A percentile compares a stretch with the other conserved stretches of the same genome.
phyloP scores from a whole-genome alignment of 208 protist species.

The Acanthamoeba sp. region DNA sequence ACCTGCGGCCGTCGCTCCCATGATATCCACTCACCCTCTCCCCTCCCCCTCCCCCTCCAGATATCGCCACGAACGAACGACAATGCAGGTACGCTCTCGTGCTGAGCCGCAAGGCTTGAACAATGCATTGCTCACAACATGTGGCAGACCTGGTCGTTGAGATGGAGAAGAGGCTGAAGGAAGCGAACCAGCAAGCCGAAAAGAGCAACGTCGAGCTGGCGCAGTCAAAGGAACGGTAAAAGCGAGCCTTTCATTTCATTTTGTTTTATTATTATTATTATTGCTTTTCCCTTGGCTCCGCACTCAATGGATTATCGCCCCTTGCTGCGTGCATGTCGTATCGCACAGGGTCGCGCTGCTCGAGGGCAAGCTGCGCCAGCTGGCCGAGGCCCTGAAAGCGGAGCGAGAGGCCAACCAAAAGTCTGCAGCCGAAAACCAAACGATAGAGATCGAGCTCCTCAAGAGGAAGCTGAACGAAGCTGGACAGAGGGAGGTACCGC shows the following conservation, averaged over 20 bases:
- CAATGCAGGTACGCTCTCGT: neutral
- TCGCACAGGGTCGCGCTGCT: neutral
- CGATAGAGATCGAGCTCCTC: neutral
- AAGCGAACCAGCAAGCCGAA: neutral
- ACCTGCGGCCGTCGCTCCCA: too few species aligned
- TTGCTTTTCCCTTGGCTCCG: too few species aligned
- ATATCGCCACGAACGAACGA: neutral
- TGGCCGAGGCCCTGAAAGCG: neutral
- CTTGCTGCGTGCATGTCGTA: too few species aligned
- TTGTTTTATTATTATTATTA: too few species aligned
- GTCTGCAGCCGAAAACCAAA: neutral
- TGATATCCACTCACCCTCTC: too few species aligned
- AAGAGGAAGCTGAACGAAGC: neutral
- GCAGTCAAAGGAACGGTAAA: neutral
- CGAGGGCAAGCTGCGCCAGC: neutral
- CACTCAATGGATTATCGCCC: too few species aligned
- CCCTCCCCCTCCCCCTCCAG: too few species aligned
- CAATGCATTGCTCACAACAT: neutral
- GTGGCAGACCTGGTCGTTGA: neutral
- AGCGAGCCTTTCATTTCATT: too few species aligned
- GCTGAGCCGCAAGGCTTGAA: too few species aligned
- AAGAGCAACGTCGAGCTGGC: neutral
- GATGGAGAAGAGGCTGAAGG: conserved; percentile 55
- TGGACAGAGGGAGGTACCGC: neutral
- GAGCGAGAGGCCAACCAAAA: conserved; percentile 27